Evolutionary conservation across 495 filamentous ascomycete species (phyloP).

Genomic region (Darksidea phi): DNA sequence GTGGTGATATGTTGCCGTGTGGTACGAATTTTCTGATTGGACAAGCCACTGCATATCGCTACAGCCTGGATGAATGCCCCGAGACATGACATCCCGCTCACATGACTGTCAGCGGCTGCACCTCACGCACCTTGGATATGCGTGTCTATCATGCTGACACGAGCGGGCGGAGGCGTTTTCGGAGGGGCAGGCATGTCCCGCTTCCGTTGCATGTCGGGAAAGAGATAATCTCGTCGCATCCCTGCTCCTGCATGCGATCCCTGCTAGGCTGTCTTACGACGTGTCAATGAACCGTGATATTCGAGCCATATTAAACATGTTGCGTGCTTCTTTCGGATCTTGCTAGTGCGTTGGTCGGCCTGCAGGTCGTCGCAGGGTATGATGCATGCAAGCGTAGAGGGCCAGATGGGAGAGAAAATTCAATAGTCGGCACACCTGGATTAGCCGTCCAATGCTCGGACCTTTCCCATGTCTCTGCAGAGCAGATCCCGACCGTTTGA

Average conservation of each 20-base stretch:
- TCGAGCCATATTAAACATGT: too few relatives aligned
- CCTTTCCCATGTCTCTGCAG: too few relatives aligned
- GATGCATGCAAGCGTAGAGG: too few relatives aligned
- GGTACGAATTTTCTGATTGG: not conserved
- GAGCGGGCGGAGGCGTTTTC: not conserved
- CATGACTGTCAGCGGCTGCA: constrained; percentile 33
- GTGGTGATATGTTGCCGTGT: too few relatives aligned
- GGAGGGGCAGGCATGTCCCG: not conserved
- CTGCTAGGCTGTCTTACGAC: not conserved
- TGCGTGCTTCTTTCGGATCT: too few relatives aligned
- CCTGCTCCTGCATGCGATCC: not conserved
- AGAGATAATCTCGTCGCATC: too few relatives aligned
- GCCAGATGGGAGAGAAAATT: not conserved
- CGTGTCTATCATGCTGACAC: not conserved
- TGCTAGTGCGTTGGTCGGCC: too few relatives aligned
- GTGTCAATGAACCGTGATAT: not conserved
- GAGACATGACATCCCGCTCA: constrained; percentile 16
- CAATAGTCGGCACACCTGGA: not conserved
- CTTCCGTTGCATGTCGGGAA: too few relatives aligned
- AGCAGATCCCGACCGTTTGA: too few relatives aligned
- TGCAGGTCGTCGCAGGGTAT: too few relatives aligned
- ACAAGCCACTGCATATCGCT: not conserved
- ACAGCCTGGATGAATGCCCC: not conserved
- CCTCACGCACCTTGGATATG: constrained; percentile 14
- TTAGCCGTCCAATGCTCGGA: not conserved